phyloP scores from a whole-genome alignment of 2,329 filamentous ascomycete species.

The Calonectria leucothoes region DNA sequence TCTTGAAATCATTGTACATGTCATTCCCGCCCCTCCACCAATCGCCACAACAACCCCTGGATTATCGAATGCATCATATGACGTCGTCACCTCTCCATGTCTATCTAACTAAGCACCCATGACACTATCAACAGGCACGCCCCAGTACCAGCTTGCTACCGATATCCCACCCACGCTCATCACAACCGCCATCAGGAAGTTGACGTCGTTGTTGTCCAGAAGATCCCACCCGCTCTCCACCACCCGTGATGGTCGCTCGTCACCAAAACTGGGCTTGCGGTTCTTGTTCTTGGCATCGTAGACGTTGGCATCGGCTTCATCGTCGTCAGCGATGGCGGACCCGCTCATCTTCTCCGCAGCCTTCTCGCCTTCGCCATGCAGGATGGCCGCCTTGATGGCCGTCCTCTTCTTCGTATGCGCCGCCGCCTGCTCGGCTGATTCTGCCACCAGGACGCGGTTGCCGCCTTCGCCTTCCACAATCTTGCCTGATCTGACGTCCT shows the following conservation, averaged over 20 bases:
- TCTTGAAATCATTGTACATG: slow-evolving; percentile 14
- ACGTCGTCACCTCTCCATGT: slow-evolving; percentile 32
- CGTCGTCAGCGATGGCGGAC: slow-evolving; percentile 48
- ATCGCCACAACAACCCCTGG: background rate
- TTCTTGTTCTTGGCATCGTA: slow-evolving; percentile 64
- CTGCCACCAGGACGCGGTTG: slow-evolving; percentile 63
- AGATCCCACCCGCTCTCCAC: slow-evolving; percentile 77
- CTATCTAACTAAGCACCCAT: slow-evolving; percentile 42
- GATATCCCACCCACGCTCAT: slow-evolving; percentile 86
- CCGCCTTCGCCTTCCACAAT: slow-evolving; percentile 90
- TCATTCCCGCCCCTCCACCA: slow-evolving; percentile 17
- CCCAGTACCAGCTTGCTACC: slow-evolving; percentile 71
- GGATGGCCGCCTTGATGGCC: slow-evolving; percentile 54
- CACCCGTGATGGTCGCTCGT: slow-evolving; percentile 69
- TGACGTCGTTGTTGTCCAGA: slow-evolving; percentile 96
- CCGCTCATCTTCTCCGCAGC: slow-evolving; percentile 51
- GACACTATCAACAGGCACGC: slow-evolving; percentile 61
- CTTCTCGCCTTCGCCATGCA: slow-evolving; percentile 57
- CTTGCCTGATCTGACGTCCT: slow-evolving; percentile 85
- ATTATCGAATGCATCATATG: slow-evolving; percentile 29
- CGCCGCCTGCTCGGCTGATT: slow-evolving; percentile 39
- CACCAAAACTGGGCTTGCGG: slow-evolving; percentile 64
- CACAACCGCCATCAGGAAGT: slow-evolving; percentile 86
- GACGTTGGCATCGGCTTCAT: slow-evolving; percentile 52
- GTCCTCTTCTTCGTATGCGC: slow-evolving; percentile 47